Conservation (phyloP, 441 rosid species). For the Bocquillonia castaneifolia region DNA sequence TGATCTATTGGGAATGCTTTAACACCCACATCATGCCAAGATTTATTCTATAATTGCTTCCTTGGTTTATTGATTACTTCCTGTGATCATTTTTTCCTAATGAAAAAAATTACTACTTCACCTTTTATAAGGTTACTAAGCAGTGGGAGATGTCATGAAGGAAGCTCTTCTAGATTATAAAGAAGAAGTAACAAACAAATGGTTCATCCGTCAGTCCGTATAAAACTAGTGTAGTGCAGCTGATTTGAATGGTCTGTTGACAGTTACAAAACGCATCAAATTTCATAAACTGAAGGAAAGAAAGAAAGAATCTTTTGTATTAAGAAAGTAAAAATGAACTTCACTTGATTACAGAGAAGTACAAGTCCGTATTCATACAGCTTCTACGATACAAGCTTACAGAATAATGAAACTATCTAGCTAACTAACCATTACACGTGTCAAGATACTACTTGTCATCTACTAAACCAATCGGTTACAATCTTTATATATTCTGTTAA, state of each 20-base stretch:
- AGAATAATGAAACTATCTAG: too few species aligned
- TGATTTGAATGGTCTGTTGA: slow-evolving; percentile 52
- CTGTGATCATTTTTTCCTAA: background rate
- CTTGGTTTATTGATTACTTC: slow-evolving; percentile 2
- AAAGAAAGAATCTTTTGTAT: too few species aligned
- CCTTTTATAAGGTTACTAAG: slow-evolving; percentile 66
- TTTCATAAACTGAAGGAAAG: too few species aligned
- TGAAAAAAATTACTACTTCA: slow-evolving; percentile 8
- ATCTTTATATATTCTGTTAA: slow-evolving; percentile 59
- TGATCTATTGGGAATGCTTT: slow-evolving; percentile 88
- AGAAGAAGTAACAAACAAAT: slow-evolving; percentile 59
- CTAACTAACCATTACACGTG: too few species aligned
- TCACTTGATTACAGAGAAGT: too few species aligned
- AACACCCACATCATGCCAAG: slow-evolving; percentile 96
- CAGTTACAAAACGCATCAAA: slow-evolving; percentile 65
- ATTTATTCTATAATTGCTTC: slow-evolving; percentile 27
- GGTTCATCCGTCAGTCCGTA: slow-evolving; percentile 78
- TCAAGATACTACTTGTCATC: too few species aligned
- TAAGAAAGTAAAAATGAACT: too few species aligned
- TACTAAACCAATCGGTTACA: too few species aligned
- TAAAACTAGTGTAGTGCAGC: slow-evolving; percentile 41
- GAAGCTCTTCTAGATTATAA: slow-evolving; percentile 61
- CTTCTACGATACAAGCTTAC: too few species aligned
- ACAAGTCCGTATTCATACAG: too few species aligned
- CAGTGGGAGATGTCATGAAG: slow-evolving; percentile 73